phyloP scores from a whole-genome alignment of 805 yeast species.

The Candida dajiaensis region DNA sequence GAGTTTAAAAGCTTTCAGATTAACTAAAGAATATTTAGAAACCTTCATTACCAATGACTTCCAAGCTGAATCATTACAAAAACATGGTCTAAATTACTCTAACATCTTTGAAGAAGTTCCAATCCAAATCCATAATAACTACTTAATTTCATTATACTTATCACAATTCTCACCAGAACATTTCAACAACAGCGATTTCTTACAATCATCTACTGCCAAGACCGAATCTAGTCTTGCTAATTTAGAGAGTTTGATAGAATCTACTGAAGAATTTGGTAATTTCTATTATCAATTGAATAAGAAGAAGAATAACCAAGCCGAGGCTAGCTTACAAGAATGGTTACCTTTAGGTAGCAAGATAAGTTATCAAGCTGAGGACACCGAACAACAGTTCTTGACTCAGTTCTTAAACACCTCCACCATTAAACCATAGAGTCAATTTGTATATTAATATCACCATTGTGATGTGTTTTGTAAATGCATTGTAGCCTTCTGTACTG shows the following conservation, averaged over 20 bases:
- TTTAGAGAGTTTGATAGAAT: constrained; percentile 20
- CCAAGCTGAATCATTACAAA: constrained; percentile 56
- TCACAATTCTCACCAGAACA: constrained; percentile 24
- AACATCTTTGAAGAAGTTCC: constrained; percentile 71
- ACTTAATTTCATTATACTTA: constrained; percentile 54
- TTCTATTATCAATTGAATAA: constrained; percentile 22
- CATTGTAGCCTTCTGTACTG: background rate
- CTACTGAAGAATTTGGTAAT: constrained; percentile 21
- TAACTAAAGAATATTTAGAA: constrained; percentile 54
- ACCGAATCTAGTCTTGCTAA: constrained; percentile 13
- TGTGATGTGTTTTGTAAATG: background rate
- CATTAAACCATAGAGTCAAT: constrained; percentile 14
- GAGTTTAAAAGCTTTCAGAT: constrained; percentile 61
- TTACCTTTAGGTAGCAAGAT: constrained; percentile 27
- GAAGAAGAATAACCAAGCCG: constrained; percentile 14
- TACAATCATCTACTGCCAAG: constrained; percentile 17
- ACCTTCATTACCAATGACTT: constrained; percentile 48
- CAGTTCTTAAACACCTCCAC: constrained; percentile 19
- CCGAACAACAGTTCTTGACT: constrained; percentile 19
- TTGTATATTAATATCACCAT: background rate
- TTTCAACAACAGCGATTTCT: constrained; percentile 15
- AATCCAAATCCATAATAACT: constrained; percentile 58
- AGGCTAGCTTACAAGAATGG: constrained; percentile 21
- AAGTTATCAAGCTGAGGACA: constrained; percentile 21
- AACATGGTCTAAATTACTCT: constrained; percentile 53